These are phyloP conservation scores for Tetrahymena thermophila DNA, from an alignment of 73 alveolate genomes.

Conservation along the genomic window DNA sequence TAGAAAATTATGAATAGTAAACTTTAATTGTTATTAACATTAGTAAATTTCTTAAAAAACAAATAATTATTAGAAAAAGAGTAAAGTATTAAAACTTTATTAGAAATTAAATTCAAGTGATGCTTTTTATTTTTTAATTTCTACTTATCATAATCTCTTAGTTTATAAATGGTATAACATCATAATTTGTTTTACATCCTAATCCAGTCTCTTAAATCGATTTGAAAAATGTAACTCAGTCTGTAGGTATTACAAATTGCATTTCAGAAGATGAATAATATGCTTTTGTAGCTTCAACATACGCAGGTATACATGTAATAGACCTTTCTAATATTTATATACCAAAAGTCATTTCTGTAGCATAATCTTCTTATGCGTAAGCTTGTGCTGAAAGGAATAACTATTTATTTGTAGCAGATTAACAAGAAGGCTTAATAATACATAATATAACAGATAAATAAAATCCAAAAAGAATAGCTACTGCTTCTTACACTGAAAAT, in stretches of 20 bases:
- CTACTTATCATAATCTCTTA: not conserved
- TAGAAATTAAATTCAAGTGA: too few species aligned
- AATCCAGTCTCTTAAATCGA: not conserved
- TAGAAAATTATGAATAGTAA: too few species aligned
- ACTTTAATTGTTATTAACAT: too few species aligned
- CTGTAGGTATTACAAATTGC: not conserved
- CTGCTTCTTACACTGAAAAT: not conserved
- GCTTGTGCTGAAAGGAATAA: not conserved
- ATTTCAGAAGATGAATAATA: not conserved
- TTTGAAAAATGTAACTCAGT: not conserved
- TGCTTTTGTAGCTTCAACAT: not conserved
- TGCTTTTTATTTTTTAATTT: not conserved
- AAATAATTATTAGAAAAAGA: too few species aligned
- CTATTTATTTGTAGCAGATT: not conserved
- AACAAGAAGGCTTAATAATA: not conserved
- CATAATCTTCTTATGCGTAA: not conserved
- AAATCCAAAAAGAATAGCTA: not conserved
- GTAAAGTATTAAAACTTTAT: too few species aligned
- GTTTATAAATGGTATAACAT: too few species aligned
- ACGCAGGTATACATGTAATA: not conserved
- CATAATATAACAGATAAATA: not conserved
- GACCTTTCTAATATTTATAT: not conserved
- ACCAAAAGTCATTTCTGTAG: not conserved
- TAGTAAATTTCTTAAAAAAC: not conserved
- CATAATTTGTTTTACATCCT: not conserved